Percentiles rank a stretch among this genome's conserved stretches.
Conservation (phyloP, 2,329 filamentous ascomycete species). For the Pestalotiopsis sp. region DNA sequence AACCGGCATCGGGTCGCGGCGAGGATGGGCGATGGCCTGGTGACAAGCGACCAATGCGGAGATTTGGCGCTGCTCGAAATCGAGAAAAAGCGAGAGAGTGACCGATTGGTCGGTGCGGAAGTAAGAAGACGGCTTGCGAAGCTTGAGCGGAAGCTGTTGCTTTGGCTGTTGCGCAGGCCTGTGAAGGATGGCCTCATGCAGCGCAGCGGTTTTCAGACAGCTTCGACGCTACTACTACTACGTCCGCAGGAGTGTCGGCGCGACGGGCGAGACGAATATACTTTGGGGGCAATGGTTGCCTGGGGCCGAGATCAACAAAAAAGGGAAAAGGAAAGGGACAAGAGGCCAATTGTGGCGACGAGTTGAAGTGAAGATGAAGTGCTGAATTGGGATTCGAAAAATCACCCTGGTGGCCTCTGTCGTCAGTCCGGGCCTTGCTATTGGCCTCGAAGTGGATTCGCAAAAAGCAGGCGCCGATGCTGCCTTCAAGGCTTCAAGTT, state of each 20-base stretch:
- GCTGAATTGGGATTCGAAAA: background rate
- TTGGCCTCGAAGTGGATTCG: background rate
- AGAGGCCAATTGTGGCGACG: background rate
- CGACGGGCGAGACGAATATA: too few relatives aligned
- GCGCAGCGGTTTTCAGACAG: conserved; percentile 2
- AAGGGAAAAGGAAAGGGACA: background rate
- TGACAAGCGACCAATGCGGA: background rate
- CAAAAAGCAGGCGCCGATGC: background rate
- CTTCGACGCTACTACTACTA: background rate
- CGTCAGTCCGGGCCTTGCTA: background rate
- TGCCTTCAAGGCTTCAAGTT: background rate
- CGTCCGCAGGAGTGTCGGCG: background rate
- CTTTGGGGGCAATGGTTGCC: background rate
- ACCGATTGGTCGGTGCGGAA: background rate
- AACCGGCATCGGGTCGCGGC: background rate
- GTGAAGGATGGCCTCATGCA: conserved; percentile 11
- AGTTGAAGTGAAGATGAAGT: background rate
- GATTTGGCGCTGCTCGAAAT: background rate
- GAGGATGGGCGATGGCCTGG: background rate
- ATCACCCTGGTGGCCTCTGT: background rate
- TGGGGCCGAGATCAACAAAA: background rate
- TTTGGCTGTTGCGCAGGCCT: conserved; percentile 11
- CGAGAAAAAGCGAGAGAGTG: background rate
- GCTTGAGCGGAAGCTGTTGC: conserved; percentile 4
- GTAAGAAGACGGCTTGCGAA: background rate